Evolutionary conservation across 2,329 filamentous ascomycete genomes (phyloP), one percentile per base, ranked within the genome.

Genomic region (Pseudogymnoascus sp.): DNA sequence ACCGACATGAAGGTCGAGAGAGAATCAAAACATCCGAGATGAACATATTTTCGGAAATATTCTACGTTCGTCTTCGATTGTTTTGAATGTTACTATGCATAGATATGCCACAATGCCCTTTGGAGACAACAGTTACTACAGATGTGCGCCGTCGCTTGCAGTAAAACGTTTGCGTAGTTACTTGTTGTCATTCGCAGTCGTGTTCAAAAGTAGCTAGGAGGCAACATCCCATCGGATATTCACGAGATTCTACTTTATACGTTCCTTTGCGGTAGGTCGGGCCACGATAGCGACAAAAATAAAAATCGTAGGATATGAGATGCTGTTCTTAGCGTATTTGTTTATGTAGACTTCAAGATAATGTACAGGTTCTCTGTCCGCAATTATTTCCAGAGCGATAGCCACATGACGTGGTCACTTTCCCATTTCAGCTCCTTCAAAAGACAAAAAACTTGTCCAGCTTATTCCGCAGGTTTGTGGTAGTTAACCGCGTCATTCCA

Each of bases 401-500:
- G 47, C 47, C 47, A 54, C 47, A 33, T 33, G 9, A 54, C 4
- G 28, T 54, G 47, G 47, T 54, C 47, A 54, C 47, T 54, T 54
- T 54, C 33, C 47, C 47, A 54, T 54, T 54, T 33, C 9, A 54
- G 47, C 47, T 54, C 47, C 16, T 54, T 54, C 47, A 54, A 54
- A 22, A 54, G 38, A 58, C 12, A 25, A 30, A 58, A 58, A 58
- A 22, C 16, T 11, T 5, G 57, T 25, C 35, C 5, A 37, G 37
- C 72, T 84, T 90, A 91, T 81, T 95, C 88, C 81, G 57, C 57
- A 11, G 57, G 57, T 82, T 96, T 92, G 86, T 97, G 92, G 82
- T 96, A 93, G 86, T 97, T 97, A 81, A 97, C 92, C 63, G 81
- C 83, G 68, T 87, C 81, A 79, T 97, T 97, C 94, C 94, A 99